Percentiles rank a stretch among this genome's conserved stretches.
phyloP scores from a whole-genome alignment of 106 monocot species.

The Apostasia shenzhenica region DNA sequence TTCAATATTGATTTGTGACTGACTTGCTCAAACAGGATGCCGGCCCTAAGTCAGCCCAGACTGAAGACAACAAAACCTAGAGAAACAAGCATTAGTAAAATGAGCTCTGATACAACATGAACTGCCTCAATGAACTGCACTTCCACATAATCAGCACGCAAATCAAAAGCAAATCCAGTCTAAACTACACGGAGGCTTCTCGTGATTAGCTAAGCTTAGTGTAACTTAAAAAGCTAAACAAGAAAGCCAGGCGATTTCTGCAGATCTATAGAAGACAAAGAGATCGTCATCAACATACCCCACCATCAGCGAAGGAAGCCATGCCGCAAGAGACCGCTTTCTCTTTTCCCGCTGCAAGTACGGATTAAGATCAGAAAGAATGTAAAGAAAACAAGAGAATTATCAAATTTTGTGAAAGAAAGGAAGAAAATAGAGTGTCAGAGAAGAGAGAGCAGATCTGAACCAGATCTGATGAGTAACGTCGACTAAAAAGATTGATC shows the following conservation, averaged over 20 bases:
- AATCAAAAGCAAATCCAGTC: neutral
- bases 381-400: too few relatives aligned
- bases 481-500: neutral
- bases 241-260: neutral
- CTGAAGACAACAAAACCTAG: too few relatives aligned
- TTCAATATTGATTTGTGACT: too few relatives aligned
- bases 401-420: neutral
- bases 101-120: too few relatives aligned
- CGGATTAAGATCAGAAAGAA: neutral
- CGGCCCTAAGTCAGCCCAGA: too few relatives aligned
- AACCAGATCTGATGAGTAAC: neutral
- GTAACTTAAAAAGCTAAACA: neutral
- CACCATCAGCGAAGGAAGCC: slow-evolving; percentile 8
- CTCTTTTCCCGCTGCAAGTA: slow-evolving; percentile 5
- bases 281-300: slow-evolving; percentile 2
- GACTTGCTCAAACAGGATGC: too few relatives aligned
- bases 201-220: neutral
- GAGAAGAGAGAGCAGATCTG: neutral
- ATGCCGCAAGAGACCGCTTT: slow-evolving; percentile 1
- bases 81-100: too few relatives aligned
- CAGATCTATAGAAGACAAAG: neutral
- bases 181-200: neutral
- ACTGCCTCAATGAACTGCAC: neutral
- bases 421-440: neutral
- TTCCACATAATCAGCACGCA: neutral